Base-by-base conservation (phyloP, 345 rosid species). In the Rhodamnia rubescens region DNA sequence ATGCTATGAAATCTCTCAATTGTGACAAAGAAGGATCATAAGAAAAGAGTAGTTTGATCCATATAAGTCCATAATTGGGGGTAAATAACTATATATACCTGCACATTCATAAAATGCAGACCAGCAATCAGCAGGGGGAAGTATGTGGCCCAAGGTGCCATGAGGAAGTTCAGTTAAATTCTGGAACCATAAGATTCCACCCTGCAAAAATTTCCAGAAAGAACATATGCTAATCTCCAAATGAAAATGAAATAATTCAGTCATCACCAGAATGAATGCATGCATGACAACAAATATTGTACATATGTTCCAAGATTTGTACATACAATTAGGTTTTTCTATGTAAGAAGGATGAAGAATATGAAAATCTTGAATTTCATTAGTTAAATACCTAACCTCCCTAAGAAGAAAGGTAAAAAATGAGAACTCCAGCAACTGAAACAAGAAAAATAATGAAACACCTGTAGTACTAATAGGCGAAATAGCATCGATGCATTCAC, bases 101-200 rank as follows among this genome's bases (percentile, higher is more conserved):
- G 98, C 84, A 95, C 92, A 83, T 94, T 97, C 59, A 87, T 87
- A 88, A 89, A 96, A 90, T 97, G 98, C 92, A 97, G 90, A 90
- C 90, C 89, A 85, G 94, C 95, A 83, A 96, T 92, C 69, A 96
- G 86, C 81, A 95, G 83, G 21, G 21, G 99, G 98, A 85, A 96
- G 93, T 83, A 95, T 83, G 86, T 91, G 87, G 88, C 98, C 96
- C 84, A 86, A 89, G 88, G 85, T 89, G 85, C 96, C 95, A 56
- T 91, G 92, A 61, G 98, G 93, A 69, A 85, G 86, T 89, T 95
- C 98, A 82, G 98, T 93, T 94, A 97, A 92, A 92, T 97, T 91
- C 87, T 93, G 94, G 89, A 97, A 97, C 98, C 99, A 97, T 53
- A 96, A 91, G 86, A 94, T 86, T 85, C 99, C 99, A 52, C 99